phyloP scores from a whole-genome alignment of 345 rosid species.

The Gossypioides kirkii region DNA sequence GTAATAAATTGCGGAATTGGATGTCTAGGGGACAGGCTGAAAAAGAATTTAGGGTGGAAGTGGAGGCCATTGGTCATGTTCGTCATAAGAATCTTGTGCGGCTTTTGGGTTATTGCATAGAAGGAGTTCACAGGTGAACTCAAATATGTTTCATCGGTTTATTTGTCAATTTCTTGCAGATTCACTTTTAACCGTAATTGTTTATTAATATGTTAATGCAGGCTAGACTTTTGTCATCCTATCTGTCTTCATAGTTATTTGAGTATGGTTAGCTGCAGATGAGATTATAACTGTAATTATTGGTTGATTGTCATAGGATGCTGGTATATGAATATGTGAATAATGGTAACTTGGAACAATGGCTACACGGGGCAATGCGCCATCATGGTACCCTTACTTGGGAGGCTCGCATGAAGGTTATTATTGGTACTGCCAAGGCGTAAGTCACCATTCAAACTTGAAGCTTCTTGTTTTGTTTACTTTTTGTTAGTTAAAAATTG shows the following conservation, averaged over 20 bases:
- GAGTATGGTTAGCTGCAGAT: neutral
- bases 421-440: slow-evolving; percentile 80
- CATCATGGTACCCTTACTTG: slow-evolving; percentile 63
- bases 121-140: slow-evolving; percentile 80
- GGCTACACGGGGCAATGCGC: slow-evolving; percentile 70
- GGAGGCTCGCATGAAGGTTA: slow-evolving; percentile 84
- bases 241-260: neutral
- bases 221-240: neutral
- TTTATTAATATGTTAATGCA: neutral
- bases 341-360: slow-evolving; percentile 81
- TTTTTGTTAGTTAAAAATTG: neutral
- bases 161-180: neutral
- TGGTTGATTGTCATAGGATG: slow-evolving; percentile 42
- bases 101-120: slow-evolving; percentile 88
- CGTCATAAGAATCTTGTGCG: slow-evolving; percentile 92
- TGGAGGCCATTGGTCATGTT: slow-evolving; percentile 97
- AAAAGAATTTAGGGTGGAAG: slow-evolving; percentile 94
- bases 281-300: slow-evolving; percentile 12
- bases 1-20: slow-evolving; percentile 11
- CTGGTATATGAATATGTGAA: slow-evolving; percentile 85
- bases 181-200: neutral
- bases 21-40: slow-evolving; percentile 92
- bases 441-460: slow-evolving; percentile 40
- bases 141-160: slow-evolving; percentile 3
- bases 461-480: neutral